Conservation (phyloP, 2,329 filamentous ascomycete genomes). For the Trichoderma koningiopsis region DNA sequence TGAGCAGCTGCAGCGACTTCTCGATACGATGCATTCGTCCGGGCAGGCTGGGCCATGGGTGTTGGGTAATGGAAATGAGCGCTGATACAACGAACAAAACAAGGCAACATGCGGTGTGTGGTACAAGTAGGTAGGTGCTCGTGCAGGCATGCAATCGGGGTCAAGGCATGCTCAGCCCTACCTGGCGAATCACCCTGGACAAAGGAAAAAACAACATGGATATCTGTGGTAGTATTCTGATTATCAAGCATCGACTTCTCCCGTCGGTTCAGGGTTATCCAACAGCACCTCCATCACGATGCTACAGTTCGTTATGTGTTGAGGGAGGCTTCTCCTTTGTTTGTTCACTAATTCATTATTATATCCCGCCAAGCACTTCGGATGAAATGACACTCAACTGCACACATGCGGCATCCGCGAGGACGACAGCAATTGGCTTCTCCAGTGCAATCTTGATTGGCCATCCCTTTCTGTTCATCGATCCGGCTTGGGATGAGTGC, state of each 20-base stretch:
- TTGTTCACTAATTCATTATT: not conserved
- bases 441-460: constrained; percentile 64
- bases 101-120: not conserved
- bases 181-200: constrained; percentile 10
- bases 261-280: not conserved
- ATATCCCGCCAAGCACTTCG: constrained; percentile 27
- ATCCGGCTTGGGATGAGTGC: constrained; percentile 23
- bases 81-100: not conserved
- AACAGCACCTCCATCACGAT: constrained; percentile 9
- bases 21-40: constrained; percentile 15
- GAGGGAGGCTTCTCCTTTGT: not conserved
- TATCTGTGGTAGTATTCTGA: constrained; percentile 13
- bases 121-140: not conserved
- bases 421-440: constrained; percentile 73
- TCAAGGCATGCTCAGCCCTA: not conserved
- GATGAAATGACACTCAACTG: constrained; percentile 48
- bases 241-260: constrained; percentile 11
- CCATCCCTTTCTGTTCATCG: constrained; percentile 41
- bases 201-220: not conserved
- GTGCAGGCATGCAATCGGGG: not conserved
- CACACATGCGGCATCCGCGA: constrained; percentile 71
- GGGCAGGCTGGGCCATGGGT: constrained; percentile 1
- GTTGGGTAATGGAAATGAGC: constrained; percentile 14
- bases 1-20: constrained; percentile 15
- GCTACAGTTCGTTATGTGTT: constrained; percentile 1